These are phyloP conservation scores for Chamaecrista fasciculata DNA, from an alignment of 306 rosid genomes.

Conservation along the genomic window DNA sequence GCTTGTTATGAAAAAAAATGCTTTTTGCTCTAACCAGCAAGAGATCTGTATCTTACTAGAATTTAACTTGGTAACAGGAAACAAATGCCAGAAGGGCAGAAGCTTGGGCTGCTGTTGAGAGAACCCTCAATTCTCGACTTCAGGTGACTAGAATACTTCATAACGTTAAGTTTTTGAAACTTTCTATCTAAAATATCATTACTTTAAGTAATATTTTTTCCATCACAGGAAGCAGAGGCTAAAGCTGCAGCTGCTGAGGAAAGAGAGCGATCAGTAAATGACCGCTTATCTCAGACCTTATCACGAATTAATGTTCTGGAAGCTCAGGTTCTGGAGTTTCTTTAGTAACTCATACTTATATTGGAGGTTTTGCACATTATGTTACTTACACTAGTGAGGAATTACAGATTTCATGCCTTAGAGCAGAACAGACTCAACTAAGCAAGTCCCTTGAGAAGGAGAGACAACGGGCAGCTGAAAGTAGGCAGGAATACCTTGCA, in stretches of 20 bases:
- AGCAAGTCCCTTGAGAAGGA: slow-evolving; percentile 96
- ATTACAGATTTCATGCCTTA: slow-evolving; percentile 91
- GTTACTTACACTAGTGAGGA: slow-evolving; percentile 34
- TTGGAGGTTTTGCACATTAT: slow-evolving; percentile 2
- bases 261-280: slow-evolving; percentile 85
- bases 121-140: slow-evolving; percentile 87
- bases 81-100: slow-evolving; percentile 87
- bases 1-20: neutral
- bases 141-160: slow-evolving; percentile 57
- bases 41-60: slow-evolving; percentile 32
- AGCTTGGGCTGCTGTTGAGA: slow-evolving; percentile 98
- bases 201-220: slow-evolving; percentile 29
- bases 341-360: slow-evolving; percentile 21
- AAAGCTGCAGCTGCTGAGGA: slow-evolving; percentile 98
- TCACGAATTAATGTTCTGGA: slow-evolving; percentile 97
- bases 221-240: slow-evolving; percentile 87
- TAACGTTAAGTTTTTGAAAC: slow-evolving; percentile 19
- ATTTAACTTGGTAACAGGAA: slow-evolving; percentile 63
- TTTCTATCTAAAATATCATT: slow-evolving; percentile 2
- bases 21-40: slow-evolving; percentile 29
- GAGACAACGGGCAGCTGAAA: slow-evolving; percentile 98
- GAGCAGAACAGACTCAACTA: slow-evolving; percentile 93
- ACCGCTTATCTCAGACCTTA: slow-evolving; percentile 91
- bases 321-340: slow-evolving; percentile 80
- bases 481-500: slow-evolving; percentile 93